phyloP scores from a whole-genome alignment of 768 basidiomycete genomes.

The Zangia roseola region DNA sequence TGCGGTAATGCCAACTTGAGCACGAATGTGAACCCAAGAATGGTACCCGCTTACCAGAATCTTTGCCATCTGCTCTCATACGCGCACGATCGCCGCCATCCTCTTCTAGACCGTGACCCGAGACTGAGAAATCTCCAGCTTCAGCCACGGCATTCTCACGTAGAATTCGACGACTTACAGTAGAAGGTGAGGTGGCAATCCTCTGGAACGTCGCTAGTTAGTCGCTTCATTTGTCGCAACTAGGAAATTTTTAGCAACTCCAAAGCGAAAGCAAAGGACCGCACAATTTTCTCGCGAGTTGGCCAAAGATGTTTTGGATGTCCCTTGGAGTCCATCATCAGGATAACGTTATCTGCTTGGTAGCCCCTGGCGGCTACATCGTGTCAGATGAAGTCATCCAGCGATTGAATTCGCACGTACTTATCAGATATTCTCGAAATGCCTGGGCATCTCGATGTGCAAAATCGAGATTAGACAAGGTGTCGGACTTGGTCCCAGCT shows the following conservation, averaged over 20 bases:
- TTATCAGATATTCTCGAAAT: slow-evolving; percentile 3
- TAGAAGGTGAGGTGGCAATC: slow-evolving; percentile 53
- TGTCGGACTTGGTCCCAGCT: neutral
- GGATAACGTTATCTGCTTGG: slow-evolving; percentile 36
- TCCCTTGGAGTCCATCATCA: slow-evolving; percentile 38
- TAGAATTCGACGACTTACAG: slow-evolving; percentile 33
- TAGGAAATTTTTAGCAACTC: neutral
- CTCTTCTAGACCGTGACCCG: slow-evolving; percentile 10
- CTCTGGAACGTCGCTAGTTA: slow-evolving; percentile 41
- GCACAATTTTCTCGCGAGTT: slow-evolving; percentile 43
- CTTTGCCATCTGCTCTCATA: slow-evolving; percentile 44
- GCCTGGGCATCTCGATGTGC: slow-evolving; percentile 8
- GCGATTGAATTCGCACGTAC: neutral
- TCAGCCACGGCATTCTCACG: neutral
- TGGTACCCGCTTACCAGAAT: slow-evolving; percentile 39
- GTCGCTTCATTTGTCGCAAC: slow-evolving; percentile 40
- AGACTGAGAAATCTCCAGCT: neutral
- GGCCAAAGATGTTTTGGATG: slow-evolving; percentile 34
- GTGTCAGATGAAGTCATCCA: neutral
- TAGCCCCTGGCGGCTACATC: slow-evolving; percentile 32
- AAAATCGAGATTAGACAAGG: neutral
- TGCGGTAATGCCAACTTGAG: neutral
- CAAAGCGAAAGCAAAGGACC: slow-evolving; percentile 7
- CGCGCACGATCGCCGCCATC: slow-evolving; percentile 20
- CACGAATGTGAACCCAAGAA: neutral